A percentile compares a stretch with the other conserved stretches of the same genome.
phyloP scores from a whole-genome alignment of 1,139 yeast genomes.

The Saccharomycopsis phalli region DNA sequence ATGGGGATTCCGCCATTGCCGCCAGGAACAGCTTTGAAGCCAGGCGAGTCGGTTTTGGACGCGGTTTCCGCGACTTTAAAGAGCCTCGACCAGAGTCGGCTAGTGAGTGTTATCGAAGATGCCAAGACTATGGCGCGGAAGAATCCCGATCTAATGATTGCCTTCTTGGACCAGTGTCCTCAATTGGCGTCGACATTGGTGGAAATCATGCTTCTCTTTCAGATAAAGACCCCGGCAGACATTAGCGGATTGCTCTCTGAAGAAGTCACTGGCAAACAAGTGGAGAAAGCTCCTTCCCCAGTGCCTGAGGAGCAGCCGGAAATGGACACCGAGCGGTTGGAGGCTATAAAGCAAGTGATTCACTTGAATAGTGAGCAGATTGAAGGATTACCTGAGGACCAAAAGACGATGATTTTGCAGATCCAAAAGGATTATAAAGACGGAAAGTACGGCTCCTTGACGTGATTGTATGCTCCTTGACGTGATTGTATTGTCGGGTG shows the following conservation, averaged over 20 bases:
- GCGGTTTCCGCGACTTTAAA: slow-evolving; percentile 52
- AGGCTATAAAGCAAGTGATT: slow-evolving; percentile 46
- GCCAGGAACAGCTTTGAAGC: slow-evolving; percentile 40
- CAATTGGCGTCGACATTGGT: slow-evolving; percentile 77
- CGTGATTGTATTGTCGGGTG: too few relatives aligned
- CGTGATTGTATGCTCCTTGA: too few relatives aligned
- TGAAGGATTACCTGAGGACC: slow-evolving; percentile 49
- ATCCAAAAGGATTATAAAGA: slow-evolving; percentile 35
- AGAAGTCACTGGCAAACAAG: slow-evolving; percentile 12
- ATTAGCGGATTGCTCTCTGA: slow-evolving; percentile 32
- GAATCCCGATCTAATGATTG: slow-evolving; percentile 56
- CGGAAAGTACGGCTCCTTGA: slow-evolving; percentile 37
- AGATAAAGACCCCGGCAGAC: slow-evolving; percentile 46
- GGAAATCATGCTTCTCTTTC: slow-evolving; percentile 59
- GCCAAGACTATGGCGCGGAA: slow-evolving; percentile 55
- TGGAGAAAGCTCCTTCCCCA: slow-evolving; percentile 21
- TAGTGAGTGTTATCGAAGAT: slow-evolving; percentile 47
- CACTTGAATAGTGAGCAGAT: slow-evolving; percentile 59
- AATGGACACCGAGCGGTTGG: slow-evolving; percentile 41
- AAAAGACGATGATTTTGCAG: slow-evolving; percentile 33
- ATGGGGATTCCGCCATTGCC: slow-evolving; percentile 35
- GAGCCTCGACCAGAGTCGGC: slow-evolving; percentile 48
- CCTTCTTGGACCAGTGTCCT: slow-evolving; percentile 60
- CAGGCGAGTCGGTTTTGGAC: slow-evolving; percentile 48
- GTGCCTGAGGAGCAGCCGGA: slow-evolving; percentile 27